A percentile compares a stretch with the other conserved stretches of the same genome.
Evolutionary conservation across 768 basidiomycete genomes (phyloP).

Genomic region (Favolaschia claudopus): DNA sequence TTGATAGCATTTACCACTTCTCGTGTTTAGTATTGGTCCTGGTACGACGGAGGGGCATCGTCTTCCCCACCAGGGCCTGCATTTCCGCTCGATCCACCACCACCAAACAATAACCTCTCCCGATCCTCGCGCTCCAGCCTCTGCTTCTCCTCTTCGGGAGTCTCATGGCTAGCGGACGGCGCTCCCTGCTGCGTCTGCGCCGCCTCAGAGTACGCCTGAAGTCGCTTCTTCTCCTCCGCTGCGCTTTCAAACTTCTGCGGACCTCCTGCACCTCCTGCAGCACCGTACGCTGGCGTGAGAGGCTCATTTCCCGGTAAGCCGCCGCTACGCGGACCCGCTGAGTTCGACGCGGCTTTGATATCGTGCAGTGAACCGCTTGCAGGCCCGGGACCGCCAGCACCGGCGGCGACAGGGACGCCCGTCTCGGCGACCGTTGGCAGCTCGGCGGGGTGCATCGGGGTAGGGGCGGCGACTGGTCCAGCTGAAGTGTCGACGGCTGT

Average conservation of each 20-base stretch:
- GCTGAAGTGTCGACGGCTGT: slow-evolving; percentile 25
- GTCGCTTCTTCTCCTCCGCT: slow-evolving; percentile 72
- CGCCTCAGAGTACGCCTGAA: slow-evolving; percentile 48
- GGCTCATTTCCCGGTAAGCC: slow-evolving; percentile 35
- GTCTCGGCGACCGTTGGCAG: slow-evolving; percentile 79
- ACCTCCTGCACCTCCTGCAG: slow-evolving; percentile 29
- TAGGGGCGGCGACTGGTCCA: slow-evolving; percentile 35
- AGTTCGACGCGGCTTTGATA: slow-evolving; percentile 47
- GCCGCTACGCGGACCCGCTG: slow-evolving; percentile 44
- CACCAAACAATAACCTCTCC: slow-evolving; percentile 52
- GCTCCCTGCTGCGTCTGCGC: slow-evolving; percentile 25
- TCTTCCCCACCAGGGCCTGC: slow-evolving; percentile 31
- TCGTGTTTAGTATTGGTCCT: slow-evolving; percentile 34
- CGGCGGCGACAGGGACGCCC: slow-evolving; percentile 72
- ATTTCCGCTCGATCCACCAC: slow-evolving; percentile 28
- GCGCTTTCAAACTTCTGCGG: slow-evolving; percentile 55
- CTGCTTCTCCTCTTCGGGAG: slow-evolving; percentile 71
- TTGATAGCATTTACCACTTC: neutral
- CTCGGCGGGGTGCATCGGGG: slow-evolving; percentile 38
- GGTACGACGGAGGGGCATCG: slow-evolving; percentile 57
- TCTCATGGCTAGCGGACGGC: slow-evolving; percentile 43
- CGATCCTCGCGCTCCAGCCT: slow-evolving; percentile 71
- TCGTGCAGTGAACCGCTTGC: slow-evolving; percentile 69
- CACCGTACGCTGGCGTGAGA: slow-evolving; percentile 39
- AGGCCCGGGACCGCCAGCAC: slow-evolving; percentile 68